Evolutionary conservation across 23 red algal species (phyloP).

Genomic region (Gracilariopsis chorda): DNA sequence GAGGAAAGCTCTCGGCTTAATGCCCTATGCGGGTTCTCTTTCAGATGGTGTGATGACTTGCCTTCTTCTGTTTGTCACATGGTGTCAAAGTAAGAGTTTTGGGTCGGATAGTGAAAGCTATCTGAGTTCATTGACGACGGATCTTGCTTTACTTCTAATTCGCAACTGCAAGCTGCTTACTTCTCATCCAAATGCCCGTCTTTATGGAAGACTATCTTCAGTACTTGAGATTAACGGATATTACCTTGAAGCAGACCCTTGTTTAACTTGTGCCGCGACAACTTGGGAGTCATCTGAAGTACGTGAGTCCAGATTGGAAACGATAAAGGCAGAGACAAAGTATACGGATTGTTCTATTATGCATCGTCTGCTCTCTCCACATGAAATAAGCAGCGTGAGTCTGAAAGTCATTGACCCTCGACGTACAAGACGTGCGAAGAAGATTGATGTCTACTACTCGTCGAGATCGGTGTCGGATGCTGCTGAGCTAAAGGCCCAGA

Average conservation of each 20-base stretch:
- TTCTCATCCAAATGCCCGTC: slow-evolving; percentile 60
- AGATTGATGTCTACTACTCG: slow-evolving; percentile 61
- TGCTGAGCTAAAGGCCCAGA: slow-evolving; percentile 55
- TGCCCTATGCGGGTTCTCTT: slow-evolving; percentile 42
- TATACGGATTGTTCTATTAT: slow-evolving; percentile 71
- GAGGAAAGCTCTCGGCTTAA: slow-evolving; percentile 14
- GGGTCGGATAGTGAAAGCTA: slow-evolving; percentile 10
- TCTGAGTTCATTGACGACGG: not conserved
- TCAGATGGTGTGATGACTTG: slow-evolving; percentile 49
- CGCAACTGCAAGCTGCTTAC: slow-evolving; percentile 36
- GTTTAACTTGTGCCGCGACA: slow-evolving; percentile 55
- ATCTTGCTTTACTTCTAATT: slow-evolving; percentile 18
- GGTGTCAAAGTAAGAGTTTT: slow-evolving; percentile 36
- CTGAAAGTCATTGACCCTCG: slow-evolving; percentile 65
- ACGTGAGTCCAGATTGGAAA: slow-evolving; percentile 39
- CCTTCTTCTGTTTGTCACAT: slow-evolving; percentile 15
- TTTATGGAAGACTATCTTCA: slow-evolving; percentile 47
- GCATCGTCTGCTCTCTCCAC: slow-evolving; percentile 50
- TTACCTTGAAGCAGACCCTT: slow-evolving; percentile 73
- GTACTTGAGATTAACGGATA: slow-evolving; percentile 59
- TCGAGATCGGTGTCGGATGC: slow-evolving; percentile 51
- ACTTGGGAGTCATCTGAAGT: slow-evolving; percentile 40
- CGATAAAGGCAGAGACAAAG: slow-evolving; percentile 58
- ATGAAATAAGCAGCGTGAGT: slow-evolving; percentile 36
- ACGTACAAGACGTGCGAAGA: slow-evolving; percentile 49